Evolutionary conservation across 345 rosid species (phyloP), one percentile per base, ranked within the genome.

Genomic region (Toxicodendron radicans): DNA sequence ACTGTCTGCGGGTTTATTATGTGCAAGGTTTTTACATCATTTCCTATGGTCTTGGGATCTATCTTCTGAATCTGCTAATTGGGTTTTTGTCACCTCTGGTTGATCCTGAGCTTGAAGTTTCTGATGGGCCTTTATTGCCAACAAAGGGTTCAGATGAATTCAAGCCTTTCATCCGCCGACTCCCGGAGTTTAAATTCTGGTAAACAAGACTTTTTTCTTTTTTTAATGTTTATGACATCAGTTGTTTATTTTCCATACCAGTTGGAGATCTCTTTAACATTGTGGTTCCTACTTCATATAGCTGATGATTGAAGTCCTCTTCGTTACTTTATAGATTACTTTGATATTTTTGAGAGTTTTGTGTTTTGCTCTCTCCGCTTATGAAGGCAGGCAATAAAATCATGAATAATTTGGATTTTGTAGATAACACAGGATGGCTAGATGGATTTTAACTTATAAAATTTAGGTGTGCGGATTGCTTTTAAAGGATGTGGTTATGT

Each of bases 131-230:
- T 79, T 53, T 82, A 43, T 80, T 95, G 73, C 99, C 99, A 0
- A 95, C 99, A 14, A 91, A 90, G 81, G 95, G 94, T 68, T 95
- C 99, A 56, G 98, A 95, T 77, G 99, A 95, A 82, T 95, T 95
- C 87, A 92, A 90, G 87, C 97, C 97, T 2, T 95, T 92, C 78
- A 91, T 95, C 78, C 95, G 97, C 61, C 86, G 99, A 7, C 95
- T 95, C 52, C 99, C 98, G 0, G 98, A 95, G 90, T 95, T 95
- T 77, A 95, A 95, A 81, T 92, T 92, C 90, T 95, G 99, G 99
- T 95, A 88, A 84, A 18, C 32, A 8, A 5, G 35, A 14, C 7
- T 35, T 10, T 71, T 65, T 64, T 64, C 30, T 38, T 5, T 6
- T 5, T 38, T 71, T 30, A 27, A 13, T 66, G 62, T 11, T 54